Percentiles rank a stretch among this genome's conserved stretches.
phyloP scores from a whole-genome alignment of 2,329 filamentous ascomycete genomes.

The Arthrobotrys pseudoclavata region DNA sequence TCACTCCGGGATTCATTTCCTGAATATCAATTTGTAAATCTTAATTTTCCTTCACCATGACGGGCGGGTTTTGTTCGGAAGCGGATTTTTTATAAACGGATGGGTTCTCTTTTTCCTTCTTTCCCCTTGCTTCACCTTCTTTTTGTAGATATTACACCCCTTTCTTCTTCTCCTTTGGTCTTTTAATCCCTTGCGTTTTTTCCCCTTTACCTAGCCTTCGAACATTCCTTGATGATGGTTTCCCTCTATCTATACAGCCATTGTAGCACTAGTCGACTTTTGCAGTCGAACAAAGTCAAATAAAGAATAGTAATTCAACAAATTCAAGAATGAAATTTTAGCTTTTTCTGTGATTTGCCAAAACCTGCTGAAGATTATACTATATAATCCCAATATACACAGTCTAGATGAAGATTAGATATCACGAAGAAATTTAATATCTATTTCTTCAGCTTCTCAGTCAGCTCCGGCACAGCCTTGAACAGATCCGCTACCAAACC shows the following conservation, averaged over 20 bases:
- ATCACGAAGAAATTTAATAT: conserved; percentile 3
- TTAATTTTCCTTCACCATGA: conserved; percentile 27
- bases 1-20: conserved; percentile 15
- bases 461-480: conserved; percentile 83
- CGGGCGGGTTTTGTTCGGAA: conserved; percentile 44
- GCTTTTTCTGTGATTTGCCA: neutral
- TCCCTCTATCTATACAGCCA: conserved; percentile 32
- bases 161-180: conserved; percentile 16
- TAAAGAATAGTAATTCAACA: conserved; percentile 55
- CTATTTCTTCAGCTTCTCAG: conserved; percentile 84
- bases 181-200: conserved; percentile 18
- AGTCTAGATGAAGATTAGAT: conserved; percentile 24
- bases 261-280: conserved; percentile 34
- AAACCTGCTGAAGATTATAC: conserved; percentile 9
- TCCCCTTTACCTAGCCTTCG: conserved; percentile 10
- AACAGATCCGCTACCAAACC: conserved; percentile 96
- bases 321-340: conserved; percentile 1
- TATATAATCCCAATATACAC: conserved; percentile 54
- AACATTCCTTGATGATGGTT: conserved; percentile 49
- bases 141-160: conserved; percentile 47
- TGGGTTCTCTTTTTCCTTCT: conserved; percentile 22
- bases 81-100: conserved; percentile 29
- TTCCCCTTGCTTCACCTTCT: conserved; percentile 8
- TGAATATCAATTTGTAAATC: conserved; percentile 35
- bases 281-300: conserved; percentile 24